Base-by-base conservation (phyloP, 2,329 filamentous ascomycete genomes). In the Curvularia spicifera region DNA sequence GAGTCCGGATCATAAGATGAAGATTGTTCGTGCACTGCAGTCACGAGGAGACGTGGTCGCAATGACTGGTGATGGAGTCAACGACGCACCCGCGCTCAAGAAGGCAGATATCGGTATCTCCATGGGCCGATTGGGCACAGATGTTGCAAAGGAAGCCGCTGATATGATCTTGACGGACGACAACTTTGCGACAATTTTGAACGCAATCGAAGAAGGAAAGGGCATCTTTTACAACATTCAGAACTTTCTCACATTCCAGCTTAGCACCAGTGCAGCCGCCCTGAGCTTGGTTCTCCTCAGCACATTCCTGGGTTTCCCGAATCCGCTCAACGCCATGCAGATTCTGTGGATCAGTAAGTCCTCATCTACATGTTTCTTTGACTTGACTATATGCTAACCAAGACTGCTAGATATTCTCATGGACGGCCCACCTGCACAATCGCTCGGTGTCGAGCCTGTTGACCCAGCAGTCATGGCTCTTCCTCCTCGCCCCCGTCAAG, bases 141-240 rank as follows among this genome's bases (percentile, higher is more conserved):
- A 99, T 72, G 95, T 99, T 40, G 95, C 95, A 62, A 99, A 99
- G 80, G 95, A 95, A 76, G 91, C 91, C 9, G 89, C 91, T n/a
- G 91, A 95, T 72, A 96, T 96, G 91, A 94, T 96, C 63, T 80
- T 96, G 51, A 95, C 91, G 0, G 91, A 95, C 67, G 91, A 96
- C 75, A 90, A 95, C 77, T 95, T 96, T 75, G 91, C 90, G 0
- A 95, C 91, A 5, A 99, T 99, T 63, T 84, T 99, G 10, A 91
- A 89, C 59, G 95, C 95, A 29, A 99, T 99, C 61, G 95, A 99
- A 77, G 95, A 99, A 80, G 96, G 95, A 78, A 99, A 99, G 78
- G 95, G 93, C 54, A 99, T 99, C 68, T 99, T 99, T 79, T 97
- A 95, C 84, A 99, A 99, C 77, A 98, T 99, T 66, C 95, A 99